Base-by-base conservation (phyloP, 257 asterid species). In the Solanum virginianum region DNA sequence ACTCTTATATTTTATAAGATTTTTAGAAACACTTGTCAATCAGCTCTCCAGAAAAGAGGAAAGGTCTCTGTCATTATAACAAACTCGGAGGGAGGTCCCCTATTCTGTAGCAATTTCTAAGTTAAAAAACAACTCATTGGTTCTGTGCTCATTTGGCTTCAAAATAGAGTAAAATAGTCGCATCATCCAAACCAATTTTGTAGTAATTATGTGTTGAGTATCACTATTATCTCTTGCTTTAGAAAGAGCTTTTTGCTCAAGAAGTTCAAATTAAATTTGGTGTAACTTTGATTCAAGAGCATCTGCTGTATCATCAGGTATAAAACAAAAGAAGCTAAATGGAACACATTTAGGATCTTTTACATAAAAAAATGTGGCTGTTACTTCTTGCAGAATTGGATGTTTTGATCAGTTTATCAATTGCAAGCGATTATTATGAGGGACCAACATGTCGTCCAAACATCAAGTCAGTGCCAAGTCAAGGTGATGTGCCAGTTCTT, bases 341-440 rank as follows among this genome's bases (percentile, higher is more conserved):
- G 57, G 26, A n/a, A 74, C 41, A 47, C n/a, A 74, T 47, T 4
- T 2, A 7, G 81, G 14, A 74, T 45, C 81, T 22, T 53, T 62
- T 55, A 69, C 68, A n/a, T 55, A 8, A n/a, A 60, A 32, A 69
- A 84, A 80, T 80, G 84, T 85, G 88, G 60, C 63, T 83, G 84
- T 51, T 86, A 39, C 59, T 54, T 89, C 84, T 86, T 89, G 94
- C 97, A 96, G 99, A 95, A 94, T 89, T 96, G 91, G 99, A 95
- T 88, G 97, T 93, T 85, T 90, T 96, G 84, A 95, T 96, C 91
- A 96, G 97, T 96, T 90, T 96, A 77, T 90, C 99, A 55, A 88
- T 95, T 88, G 97, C 95, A 71, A 93, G 95, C 87, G 97, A 92
- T 84, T 91, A 93, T 84, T 94, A 91, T 82, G 99, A 95, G 86